phyloP scores from a whole-genome alignment of 2,329 filamentous ascomycete species.

The Aspergillus sp. region DNA sequence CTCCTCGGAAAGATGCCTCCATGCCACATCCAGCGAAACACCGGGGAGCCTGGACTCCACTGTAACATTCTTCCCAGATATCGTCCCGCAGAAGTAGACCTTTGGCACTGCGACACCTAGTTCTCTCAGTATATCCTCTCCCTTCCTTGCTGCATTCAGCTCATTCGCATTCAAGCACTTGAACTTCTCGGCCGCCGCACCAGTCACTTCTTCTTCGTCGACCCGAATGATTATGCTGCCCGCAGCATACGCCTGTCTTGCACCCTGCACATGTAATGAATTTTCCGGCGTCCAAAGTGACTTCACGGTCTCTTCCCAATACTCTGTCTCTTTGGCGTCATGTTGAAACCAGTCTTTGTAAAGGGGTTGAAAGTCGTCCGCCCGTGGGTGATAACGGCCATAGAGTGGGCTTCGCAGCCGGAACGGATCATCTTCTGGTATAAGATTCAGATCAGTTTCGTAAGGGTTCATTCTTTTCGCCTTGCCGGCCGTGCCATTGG shows the following conservation, averaged over 20 bases:
- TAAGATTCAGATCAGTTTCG: constrained; percentile 32
- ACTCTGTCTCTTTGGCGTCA: constrained; percentile 29
- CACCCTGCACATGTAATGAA: constrained; percentile 30
- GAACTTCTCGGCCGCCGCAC: constrained; percentile 30
- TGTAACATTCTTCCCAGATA: constrained; percentile 41
- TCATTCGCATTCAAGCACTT: constrained; percentile 40
- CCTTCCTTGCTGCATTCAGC: constrained; percentile 34
- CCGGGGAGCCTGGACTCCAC: constrained; percentile 43
- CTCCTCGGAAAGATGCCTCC: constrained; percentile 34
- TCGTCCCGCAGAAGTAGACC: constrained; percentile 38
- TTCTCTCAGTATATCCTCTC: constrained; percentile 32
- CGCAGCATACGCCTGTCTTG: constrained; percentile 34
- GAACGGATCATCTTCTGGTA: constrained; percentile 36
- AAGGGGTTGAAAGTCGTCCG: constrained; percentile 37
- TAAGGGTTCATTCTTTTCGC: constrained; percentile 29
- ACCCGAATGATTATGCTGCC: constrained; percentile 40
- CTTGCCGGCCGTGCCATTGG: constrained; percentile 21
- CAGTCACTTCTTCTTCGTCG: constrained; percentile 30
- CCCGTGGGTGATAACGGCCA: constrained; percentile 34
- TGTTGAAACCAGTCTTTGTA: constrained; percentile 34
- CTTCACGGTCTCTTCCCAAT: constrained; percentile 37
- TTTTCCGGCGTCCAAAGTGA: constrained; percentile 33
- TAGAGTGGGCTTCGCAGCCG: constrained; percentile 32
- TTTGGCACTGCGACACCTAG: constrained; percentile 35
- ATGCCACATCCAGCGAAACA: constrained; percentile 40